Evolutionary conservation across 2,329 filamentous ascomycete species (phyloP).

Genomic region (Helminthosporium solani): DNA sequence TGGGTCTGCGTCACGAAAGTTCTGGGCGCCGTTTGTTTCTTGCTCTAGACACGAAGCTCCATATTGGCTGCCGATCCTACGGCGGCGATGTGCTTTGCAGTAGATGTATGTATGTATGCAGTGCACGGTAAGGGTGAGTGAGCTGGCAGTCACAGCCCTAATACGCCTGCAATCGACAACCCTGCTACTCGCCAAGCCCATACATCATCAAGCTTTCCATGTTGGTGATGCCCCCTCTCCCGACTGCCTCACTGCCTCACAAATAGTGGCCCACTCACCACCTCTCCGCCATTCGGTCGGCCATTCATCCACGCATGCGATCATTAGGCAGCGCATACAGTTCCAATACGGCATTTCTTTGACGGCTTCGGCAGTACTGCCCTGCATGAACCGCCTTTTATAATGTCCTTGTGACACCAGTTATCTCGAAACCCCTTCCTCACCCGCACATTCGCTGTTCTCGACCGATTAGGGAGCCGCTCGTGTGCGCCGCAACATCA

Average conservation of each 20-base stretch:
- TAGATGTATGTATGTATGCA: too few species aligned
- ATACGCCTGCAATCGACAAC: constrained; percentile 16
- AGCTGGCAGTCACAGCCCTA: constrained; percentile 22
- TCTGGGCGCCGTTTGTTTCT: too few species aligned
- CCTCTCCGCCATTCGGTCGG: constrained; percentile 7
- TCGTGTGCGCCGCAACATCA: constrained; percentile 17
- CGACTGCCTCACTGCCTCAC: neutral
- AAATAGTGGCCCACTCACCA: too few species aligned
- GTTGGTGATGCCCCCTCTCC: neutral
- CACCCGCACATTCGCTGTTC: constrained; percentile 10
- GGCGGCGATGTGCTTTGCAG: constrained; percentile 3
- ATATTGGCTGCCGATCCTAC: neutral
- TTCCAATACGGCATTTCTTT: constrained; percentile 11
- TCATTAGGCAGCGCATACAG: constrained; percentile 10
- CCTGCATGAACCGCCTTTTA: constrained; percentile 22
- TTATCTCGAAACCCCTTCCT: constrained; percentile 25
- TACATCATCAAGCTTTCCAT: constrained; percentile 23
- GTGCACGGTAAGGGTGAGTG: too few species aligned
- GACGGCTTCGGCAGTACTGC: constrained; percentile 16
- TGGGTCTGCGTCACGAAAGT: too few species aligned
- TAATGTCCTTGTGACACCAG: constrained; percentile 43
- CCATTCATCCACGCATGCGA: constrained; percentile 11
- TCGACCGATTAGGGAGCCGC: constrained; percentile 10
- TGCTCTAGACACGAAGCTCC: too few species aligned
- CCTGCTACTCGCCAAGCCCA: constrained; percentile 17